Conservation (phyloP, 177 flowering plant genomes). For the Vitis hybrid region DNA sequence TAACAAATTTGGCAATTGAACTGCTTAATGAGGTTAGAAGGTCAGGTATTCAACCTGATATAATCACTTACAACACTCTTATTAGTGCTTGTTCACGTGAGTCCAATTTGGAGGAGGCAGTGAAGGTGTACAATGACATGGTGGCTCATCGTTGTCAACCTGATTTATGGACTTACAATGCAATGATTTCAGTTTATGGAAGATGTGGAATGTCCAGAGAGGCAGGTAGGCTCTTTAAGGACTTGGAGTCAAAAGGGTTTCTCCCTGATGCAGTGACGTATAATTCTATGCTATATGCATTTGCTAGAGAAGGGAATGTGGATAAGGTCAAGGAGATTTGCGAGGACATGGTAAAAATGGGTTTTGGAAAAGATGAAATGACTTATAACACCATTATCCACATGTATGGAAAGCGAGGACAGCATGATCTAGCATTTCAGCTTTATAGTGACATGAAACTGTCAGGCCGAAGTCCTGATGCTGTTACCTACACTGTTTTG, state of each 20-base stretch:
- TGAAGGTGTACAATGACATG: slow-evolving; percentile 65
- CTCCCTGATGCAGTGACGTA: slow-evolving; percentile 91
- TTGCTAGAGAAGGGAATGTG: slow-evolving; percentile 78
- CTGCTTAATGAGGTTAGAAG: slow-evolving; percentile 69
- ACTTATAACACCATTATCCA: slow-evolving; percentile 86
- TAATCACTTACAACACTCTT: slow-evolving; percentile 89
- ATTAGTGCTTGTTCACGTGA: slow-evolving; percentile 87
- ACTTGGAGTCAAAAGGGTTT: slow-evolving; percentile 67
- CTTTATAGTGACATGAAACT: slow-evolving; percentile 71
- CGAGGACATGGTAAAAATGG: slow-evolving; percentile 67
- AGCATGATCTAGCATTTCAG: slow-evolving; percentile 65
- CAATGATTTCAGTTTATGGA: slow-evolving; percentile 93
- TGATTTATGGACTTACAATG: slow-evolving; percentile 97
- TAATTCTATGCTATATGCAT: slow-evolving; percentile 89
- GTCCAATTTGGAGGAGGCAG: slow-evolving; percentile 76
- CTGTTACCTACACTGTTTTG: slow-evolving; percentile 81
- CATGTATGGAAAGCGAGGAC: slow-evolving; percentile 92
- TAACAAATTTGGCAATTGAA: slow-evolving; percentile 52
- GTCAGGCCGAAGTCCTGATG: slow-evolving; percentile 71
- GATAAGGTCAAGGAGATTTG: slow-evolving; percentile 65
- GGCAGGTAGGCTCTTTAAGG: slow-evolving; percentile 71
- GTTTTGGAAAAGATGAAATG: slow-evolving; percentile 85
- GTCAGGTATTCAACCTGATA: slow-evolving; percentile 79
- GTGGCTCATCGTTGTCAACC: slow-evolving; percentile 60
- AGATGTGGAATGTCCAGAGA: slow-evolving; percentile 63